Percentiles rank a stretch among this genome's conserved stretches.
Evolutionary conservation across 495 filamentous ascomycete genomes (phyloP).

Genomic region (Filosporella fistucella): DNA sequence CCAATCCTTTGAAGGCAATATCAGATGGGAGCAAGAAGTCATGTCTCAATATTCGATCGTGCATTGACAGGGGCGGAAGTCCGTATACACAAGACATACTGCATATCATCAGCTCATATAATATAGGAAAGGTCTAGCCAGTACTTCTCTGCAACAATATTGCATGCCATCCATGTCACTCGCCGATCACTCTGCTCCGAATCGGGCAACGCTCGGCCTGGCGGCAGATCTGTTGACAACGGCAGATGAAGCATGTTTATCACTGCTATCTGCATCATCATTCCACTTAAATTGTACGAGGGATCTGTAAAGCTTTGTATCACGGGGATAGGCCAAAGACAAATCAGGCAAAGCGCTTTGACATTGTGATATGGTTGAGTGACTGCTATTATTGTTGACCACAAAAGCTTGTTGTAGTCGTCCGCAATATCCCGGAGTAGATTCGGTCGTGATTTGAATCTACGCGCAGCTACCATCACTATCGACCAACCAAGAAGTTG

Average conservation of each 20-base stretch:
- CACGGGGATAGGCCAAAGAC: conserved; percentile 82
- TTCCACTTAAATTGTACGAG: conserved; percentile 78
- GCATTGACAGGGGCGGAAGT: conserved; percentile 26
- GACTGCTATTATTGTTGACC: conserved; percentile 72
- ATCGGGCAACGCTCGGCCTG: conserved; percentile 73
- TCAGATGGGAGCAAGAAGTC: neutral
- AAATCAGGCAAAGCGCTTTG: conserved; percentile 80
- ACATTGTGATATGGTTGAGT: conserved; percentile 82
- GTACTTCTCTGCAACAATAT: conserved; percentile 82
- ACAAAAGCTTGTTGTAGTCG: conserved; percentile 61
- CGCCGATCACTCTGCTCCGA: conserved; percentile 79
- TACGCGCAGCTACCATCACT: conserved; percentile 71
- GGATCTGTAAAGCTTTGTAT: conserved; percentile 76
- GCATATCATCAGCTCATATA: neutral
- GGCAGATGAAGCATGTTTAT: conserved; percentile 82
- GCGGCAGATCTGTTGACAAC: conserved; percentile 21
- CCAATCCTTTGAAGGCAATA: conserved; percentile 11
- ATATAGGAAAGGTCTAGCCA: conserved; percentile 40
- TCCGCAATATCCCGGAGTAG: conserved; percentile 66
- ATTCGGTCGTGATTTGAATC: conserved; percentile 56
- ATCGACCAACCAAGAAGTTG: conserved; percentile 82
- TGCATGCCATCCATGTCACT: conserved; percentile 82
- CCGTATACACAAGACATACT: neutral
- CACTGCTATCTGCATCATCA: conserved; percentile 86
- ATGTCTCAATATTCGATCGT: conserved; percentile 21